Evolutionary conservation across 2,329 filamentous ascomycete species (phyloP), one percentile per base, ranked within the genome.

Genomic region (Chaetomiaceae sp.): DNA sequence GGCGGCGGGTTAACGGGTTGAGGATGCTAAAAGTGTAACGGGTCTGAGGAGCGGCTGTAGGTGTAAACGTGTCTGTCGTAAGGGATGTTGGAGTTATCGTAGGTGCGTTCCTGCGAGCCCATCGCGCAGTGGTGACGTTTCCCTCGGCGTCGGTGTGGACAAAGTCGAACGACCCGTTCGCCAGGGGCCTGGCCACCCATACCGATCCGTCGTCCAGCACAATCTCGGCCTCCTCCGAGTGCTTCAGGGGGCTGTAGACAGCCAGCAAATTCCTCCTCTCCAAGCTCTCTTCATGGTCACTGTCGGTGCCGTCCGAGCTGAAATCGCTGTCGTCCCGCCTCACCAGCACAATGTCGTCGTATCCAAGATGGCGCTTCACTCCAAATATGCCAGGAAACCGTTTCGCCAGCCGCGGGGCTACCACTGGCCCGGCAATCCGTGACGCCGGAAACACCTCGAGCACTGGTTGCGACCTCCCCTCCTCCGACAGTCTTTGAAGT

Each of bases 11-110:
- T 43, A 79, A 78, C 0, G 87, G 81, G 61, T 87, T 82, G 62
- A 92, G 84, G 57, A 89, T 82, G 71, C 86, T 90, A 66, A 92
- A 92, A 8, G 83, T 89, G 72, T 85, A 91, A 15, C 63, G 63
- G 3, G 53, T 9, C 19, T 59, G 57, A 3, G 54, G 36, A 9
- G 49, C 39, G 22, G 47, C 31, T 6, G 60, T 57, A 1, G 65
- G 66, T 53, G 61, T 62, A 49, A 59, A 48, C 17, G 61, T 12
- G 46, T 55, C 47, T 4, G 56, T 36, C 34, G 48, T 15, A 36
- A 27, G 9, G n/a, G 38, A 39, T 11, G 53, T 52, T 4, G 51
- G 48, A 1, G 57, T 37, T 23, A 22, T 25, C 6, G 47, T 33
- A 2, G 39, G 12, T 3, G 59, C 56, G 59, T 57, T 70, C 59